Percentiles rank a stretch among this genome's conserved stretches.
phyloP scores from a whole-genome alignment of 1,284 basidiomycete genomes.

The Austroboletus niveus region DNA sequence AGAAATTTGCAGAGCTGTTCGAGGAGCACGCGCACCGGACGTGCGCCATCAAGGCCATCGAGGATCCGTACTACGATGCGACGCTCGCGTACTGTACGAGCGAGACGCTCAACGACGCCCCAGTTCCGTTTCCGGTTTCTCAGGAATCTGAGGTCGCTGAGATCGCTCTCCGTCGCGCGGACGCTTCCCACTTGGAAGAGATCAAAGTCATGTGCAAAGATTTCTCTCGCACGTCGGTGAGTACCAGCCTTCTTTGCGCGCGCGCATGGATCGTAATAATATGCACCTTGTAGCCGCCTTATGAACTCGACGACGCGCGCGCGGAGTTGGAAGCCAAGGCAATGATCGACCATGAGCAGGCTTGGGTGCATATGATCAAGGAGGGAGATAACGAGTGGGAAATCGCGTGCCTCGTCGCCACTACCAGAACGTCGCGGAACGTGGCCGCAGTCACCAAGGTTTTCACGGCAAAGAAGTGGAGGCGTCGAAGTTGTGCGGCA shows the following conservation, averaged over 20 bases:
- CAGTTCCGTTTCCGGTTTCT: slow-evolving; percentile 14
- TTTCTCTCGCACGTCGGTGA: slow-evolving; percentile 60
- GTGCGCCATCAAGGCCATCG: slow-evolving; percentile 22
- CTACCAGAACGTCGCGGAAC: slow-evolving; percentile 40
- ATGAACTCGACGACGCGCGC: slow-evolving; percentile 40
- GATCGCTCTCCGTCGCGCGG: slow-evolving; percentile 45
- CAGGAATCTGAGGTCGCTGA: slow-evolving; percentile 16
- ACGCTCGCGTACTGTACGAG: slow-evolving; percentile 54
- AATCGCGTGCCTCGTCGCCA: slow-evolving; percentile 67
- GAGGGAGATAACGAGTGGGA: slow-evolving; percentile 24
- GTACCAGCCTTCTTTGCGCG: slow-evolving; percentile 22
- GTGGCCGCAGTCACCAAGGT: slow-evolving; percentile 53
- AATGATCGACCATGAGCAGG: slow-evolving; percentile 46
- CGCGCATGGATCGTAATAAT: neutral
- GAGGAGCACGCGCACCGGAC: slow-evolving; percentile 36
- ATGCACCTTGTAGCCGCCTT: slow-evolving; percentile 43
- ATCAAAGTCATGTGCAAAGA: slow-evolving; percentile 49
- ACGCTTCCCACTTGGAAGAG: slow-evolving; percentile 37
- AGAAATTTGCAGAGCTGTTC: slow-evolving; percentile 45
- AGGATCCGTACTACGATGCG: slow-evolving; percentile 59
- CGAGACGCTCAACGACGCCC: slow-evolving; percentile 36
- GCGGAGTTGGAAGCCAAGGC: slow-evolving; percentile 51
- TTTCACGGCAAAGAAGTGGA: slow-evolving; percentile 41
- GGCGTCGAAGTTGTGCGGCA: slow-evolving; percentile 44
- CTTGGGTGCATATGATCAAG: slow-evolving; percentile 60